Conservation (phyloP, 768 basidiomycete genomes). For the Mycena venus region DNA sequence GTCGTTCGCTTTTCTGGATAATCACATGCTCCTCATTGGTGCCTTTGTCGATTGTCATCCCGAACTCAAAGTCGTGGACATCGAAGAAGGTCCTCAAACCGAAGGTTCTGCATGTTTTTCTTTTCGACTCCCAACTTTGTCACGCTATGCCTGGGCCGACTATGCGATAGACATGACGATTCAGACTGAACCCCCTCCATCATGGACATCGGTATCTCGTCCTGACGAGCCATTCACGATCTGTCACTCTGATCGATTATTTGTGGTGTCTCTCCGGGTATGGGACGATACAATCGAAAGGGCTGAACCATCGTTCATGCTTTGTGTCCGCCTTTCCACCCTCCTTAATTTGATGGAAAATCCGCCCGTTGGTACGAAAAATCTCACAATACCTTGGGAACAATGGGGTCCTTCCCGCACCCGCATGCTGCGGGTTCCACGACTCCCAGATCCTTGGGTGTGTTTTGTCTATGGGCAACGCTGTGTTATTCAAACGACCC, state of each 20-base stretch:
- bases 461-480: slow-evolving; percentile 52
- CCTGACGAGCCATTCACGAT: slow-evolving; percentile 22
- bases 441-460: slow-evolving; percentile 48
- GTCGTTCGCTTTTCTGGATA: slow-evolving; percentile 50
- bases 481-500: slow-evolving; percentile 40
- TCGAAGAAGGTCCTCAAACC: not conserved
- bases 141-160: not conserved
- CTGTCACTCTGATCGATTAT: slow-evolving; percentile 45
- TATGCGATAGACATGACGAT: slow-evolving; percentile 39
- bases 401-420: slow-evolving; percentile 48
- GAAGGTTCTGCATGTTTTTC: slow-evolving; percentile 25
- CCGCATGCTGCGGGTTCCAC: slow-evolving; percentile 43
- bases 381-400: slow-evolving; percentile 39
- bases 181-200: slow-evolving; percentile 49
- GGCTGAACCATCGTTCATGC: slow-evolving; percentile 30
- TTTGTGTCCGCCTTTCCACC: slow-evolving; percentile 49
- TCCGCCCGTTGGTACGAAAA: slow-evolving; percentile 1
- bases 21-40: slow-evolving; percentile 14
- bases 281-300: not conserved
- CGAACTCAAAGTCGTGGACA: slow-evolving; percentile 17
- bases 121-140: slow-evolving; percentile 40
- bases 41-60: not conserved
- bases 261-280: slow-evolving; percentile 40
- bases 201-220: slow-evolving; percentile 35
- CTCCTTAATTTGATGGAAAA: slow-evolving; percentile 40